Conservation (phyloP, 2,329 filamentous ascomycete genomes). For the Sporothrix phasma region DNA sequence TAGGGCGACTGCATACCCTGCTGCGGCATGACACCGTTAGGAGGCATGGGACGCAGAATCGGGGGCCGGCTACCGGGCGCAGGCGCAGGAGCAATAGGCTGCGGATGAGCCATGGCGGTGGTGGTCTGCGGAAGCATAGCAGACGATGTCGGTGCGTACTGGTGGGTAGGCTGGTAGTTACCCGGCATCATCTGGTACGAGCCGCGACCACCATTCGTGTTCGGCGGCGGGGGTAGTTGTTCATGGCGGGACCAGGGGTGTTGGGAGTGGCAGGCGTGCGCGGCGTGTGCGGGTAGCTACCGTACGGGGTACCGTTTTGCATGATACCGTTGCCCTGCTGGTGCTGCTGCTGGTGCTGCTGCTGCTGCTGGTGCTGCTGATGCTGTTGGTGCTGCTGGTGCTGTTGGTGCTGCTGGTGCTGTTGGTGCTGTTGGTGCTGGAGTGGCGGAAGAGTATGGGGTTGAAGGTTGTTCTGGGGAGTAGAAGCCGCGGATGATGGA, state of each 20-base stretch:
- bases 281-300: slow-evolving; percentile 51
- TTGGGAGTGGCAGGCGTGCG: slow-evolving; percentile 54
- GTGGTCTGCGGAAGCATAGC: slow-evolving; percentile 59
- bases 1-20: slow-evolving; percentile 50
- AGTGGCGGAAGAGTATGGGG: slow-evolving; percentile 25
- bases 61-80: slow-evolving; percentile 44
- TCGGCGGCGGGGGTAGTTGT: slow-evolving; percentile 43
- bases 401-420: slow-evolving; percentile 23
- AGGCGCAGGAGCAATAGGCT: slow-evolving; percentile 66
- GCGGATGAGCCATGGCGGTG: slow-evolving; percentile 58
- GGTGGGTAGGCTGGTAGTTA: slow-evolving; percentile 42
- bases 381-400: slow-evolving; percentile 21
- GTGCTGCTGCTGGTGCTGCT: slow-evolving; percentile 14
- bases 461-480: slow-evolving; percentile 22
- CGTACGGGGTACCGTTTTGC: slow-evolving; percentile 41
- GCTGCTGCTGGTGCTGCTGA: slow-evolving; percentile 14
- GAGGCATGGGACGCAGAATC: slow-evolving; percentile 60
- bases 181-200: slow-evolving; percentile 47
- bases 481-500: slow-evolving; percentile 22
- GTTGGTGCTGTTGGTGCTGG: slow-evolving; percentile 35
- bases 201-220: slow-evolving; percentile 38
- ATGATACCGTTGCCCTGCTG: slow-evolving; percentile 33
- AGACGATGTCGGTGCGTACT: slow-evolving; percentile 44
- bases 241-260: slow-evolving; percentile 45
- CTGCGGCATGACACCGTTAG: slow-evolving; percentile 53